Percentiles rank a stretch among this genome's conserved stretches.
phyloP scores from a whole-genome alignment of 495 filamentous ascomycete genomes.

The Penicillium psychrofluorescens region DNA sequence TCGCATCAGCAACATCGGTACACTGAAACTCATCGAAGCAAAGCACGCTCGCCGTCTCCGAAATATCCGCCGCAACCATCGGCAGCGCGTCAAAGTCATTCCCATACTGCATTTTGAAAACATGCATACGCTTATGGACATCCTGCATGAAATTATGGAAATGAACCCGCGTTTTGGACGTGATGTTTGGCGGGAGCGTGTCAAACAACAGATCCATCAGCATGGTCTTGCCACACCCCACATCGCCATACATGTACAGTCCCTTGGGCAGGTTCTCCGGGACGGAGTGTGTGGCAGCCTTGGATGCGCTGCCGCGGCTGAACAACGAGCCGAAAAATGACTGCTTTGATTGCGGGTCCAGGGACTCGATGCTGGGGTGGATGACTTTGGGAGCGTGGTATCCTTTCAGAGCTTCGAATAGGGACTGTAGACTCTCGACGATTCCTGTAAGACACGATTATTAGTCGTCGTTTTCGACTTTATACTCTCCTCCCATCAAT shows the following conservation, averaged over 20 bases:
- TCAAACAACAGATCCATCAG: conserved; percentile 99
- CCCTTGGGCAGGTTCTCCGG: conserved; percentile 74
- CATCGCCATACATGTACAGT: conserved; percentile 92
- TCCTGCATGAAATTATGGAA: conserved; percentile 99
- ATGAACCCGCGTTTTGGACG: conserved; percentile 87
- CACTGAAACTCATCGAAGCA: conserved; percentile 99
- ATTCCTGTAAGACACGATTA: conserved; percentile 48
- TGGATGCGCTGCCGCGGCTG: conserved; percentile 29
- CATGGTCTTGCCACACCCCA: conserved; percentile 99
- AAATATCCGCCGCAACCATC: conserved; percentile 89
- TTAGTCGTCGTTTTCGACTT: neutral
- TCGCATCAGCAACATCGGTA: conserved; percentile 97
- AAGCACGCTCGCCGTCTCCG: conserved; percentile 73
- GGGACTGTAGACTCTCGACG: conserved; percentile 77
- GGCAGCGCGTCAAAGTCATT: conserved; percentile 88
- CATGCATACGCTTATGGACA: conserved; percentile 86
- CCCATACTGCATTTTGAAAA: conserved; percentile 80
- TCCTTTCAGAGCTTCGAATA: conserved; percentile 72
- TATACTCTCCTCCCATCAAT: neutral
- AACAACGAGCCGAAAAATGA: conserved; percentile 72
- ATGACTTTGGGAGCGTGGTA: conserved; percentile 68
- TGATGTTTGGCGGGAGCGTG: conserved; percentile 74
- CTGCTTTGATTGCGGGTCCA: conserved; percentile 51
- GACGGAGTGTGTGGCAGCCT: conserved; percentile 34
- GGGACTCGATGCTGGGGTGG: conserved; percentile 67